Percentiles rank a stretch among this genome's conserved stretches.
Evolutionary conservation across 139 green algal species (phyloP).

Genomic region (Coccomyxa sp.): DNA sequence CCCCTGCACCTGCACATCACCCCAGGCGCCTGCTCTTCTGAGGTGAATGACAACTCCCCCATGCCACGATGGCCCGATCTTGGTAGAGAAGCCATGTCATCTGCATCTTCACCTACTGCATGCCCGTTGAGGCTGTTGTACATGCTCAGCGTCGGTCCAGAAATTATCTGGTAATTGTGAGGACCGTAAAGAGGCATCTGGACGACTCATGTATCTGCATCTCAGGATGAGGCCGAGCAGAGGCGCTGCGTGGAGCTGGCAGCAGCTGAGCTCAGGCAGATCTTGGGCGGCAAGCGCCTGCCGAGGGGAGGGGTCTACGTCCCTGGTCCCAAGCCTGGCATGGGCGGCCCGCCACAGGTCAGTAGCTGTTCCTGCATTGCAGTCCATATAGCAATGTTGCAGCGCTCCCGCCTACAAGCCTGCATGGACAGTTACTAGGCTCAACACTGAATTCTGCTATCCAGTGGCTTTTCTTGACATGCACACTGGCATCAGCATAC

Average conservation of each 20-base stretch:
- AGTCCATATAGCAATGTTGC: background rate
- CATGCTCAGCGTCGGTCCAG: background rate
- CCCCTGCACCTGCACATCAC: conserved; percentile 42
- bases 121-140: background rate
- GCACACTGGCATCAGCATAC: background rate
- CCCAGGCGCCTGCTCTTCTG: conserved; percentile 13
- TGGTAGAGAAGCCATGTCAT: background rate
- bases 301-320: background rate
- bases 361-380: background rate
- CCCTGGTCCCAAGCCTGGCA: background rate
- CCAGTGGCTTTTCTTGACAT: background rate
- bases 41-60: background rate
- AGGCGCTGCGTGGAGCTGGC: conserved; percentile 35
- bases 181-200: background rate
- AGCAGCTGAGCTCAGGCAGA: conserved; percentile 27
- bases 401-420: background rate
- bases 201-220: background rate
- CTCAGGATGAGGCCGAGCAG: conserved; percentile 42
- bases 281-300: conserved; percentile 28
- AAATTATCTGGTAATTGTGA: background rate
- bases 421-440: background rate
- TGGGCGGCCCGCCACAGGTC: background rate
- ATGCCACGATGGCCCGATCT: background rate
- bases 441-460: too few species aligned
- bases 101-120: background rate